Conservation (phyloP, 1,139 yeast species). For the Sugiyamaella castrensis region DNA sequence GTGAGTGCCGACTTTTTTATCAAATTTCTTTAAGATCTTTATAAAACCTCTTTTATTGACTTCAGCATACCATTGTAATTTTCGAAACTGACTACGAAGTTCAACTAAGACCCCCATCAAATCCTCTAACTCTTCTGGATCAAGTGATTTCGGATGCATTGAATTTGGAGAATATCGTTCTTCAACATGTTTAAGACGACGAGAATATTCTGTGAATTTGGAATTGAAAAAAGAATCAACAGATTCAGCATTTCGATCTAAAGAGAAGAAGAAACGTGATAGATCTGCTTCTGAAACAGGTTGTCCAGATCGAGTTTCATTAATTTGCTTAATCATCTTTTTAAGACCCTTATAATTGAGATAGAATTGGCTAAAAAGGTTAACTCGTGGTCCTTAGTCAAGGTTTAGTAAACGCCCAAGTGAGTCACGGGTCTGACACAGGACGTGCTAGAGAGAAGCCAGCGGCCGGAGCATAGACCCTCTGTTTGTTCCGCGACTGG, state of each 20-base stretch:
- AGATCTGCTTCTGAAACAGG: conserved; percentile 24
- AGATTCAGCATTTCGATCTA: conserved; percentile 78
- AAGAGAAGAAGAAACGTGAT: conserved; percentile 64
- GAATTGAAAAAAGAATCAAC: conserved; percentile 76
- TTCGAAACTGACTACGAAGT: conserved; percentile 71
- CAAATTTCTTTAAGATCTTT: conserved; percentile 86
- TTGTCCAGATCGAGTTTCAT: conserved; percentile 19
- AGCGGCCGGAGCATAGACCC: too few relatives aligned
- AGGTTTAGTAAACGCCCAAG: too few relatives aligned
- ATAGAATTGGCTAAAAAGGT: conserved; percentile 48
- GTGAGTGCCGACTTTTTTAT: conserved; percentile 73
- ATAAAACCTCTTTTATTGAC: conserved; percentile 86
- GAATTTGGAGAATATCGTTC: conserved; percentile 32
- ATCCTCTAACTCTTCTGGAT: conserved; percentile 75
- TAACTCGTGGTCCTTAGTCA: too few relatives aligned
- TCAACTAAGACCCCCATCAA: conserved; percentile 72
- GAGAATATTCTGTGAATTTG: conserved; percentile 69
- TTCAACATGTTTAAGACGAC: conserved; percentile 52
- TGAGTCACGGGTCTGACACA: too few relatives aligned
- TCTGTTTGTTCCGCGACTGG: too few relatives aligned
- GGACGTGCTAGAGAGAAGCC: too few relatives aligned
- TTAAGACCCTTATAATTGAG: conserved; percentile 85
- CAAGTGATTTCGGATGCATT: conserved; percentile 32
- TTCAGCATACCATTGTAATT: conserved; percentile 87
- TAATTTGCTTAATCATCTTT: conserved; percentile 64